Percentiles rank a stretch among this genome's conserved stretches.
Evolutionary conservation across 2,329 filamentous ascomycete species (phyloP).

Genomic region (Domatiomyces catenatus): DNA sequence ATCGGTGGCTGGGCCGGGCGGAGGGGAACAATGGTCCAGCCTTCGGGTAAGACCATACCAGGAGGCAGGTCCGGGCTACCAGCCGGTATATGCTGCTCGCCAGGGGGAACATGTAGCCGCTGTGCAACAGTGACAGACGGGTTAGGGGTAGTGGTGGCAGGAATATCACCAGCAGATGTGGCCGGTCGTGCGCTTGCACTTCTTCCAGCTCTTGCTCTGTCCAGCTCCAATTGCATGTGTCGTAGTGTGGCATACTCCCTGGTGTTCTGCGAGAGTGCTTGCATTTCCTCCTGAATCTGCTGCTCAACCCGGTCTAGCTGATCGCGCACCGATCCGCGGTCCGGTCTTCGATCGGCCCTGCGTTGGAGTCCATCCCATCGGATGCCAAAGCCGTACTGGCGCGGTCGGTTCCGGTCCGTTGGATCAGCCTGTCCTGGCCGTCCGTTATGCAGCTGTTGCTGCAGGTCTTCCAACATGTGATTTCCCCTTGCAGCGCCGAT

Average conservation of each 20-base stretch:
- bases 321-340: slow-evolving; percentile 18
- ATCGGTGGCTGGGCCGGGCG: slow-evolving; percentile 17
- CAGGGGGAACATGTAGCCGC: slow-evolving; percentile 5
- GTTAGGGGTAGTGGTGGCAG: slow-evolving; percentile 2
- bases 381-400: slow-evolving; percentile 28
- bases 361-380: slow-evolving; percentile 19
- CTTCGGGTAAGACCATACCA: slow-evolving; percentile 37
- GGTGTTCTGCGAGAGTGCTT: slow-evolving; percentile 45
- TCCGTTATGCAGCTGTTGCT: slow-evolving; percentile 44
- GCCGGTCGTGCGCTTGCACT: slow-evolving; percentile 9
- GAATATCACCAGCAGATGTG: slow-evolving; percentile 2
- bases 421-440: slow-evolving; percentile 24
- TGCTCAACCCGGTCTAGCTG: slow-evolving; percentile 54
- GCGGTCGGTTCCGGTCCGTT: slow-evolving; percentile 21
- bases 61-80: slow-evolving; percentile 35
- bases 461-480: slow-evolving; percentile 45
- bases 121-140: slow-evolving; percentile 5
- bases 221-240: slow-evolving; percentile 50
- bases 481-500: slow-evolving; percentile 49
- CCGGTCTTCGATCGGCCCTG: slow-evolving; percentile 13
- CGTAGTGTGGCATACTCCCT: slow-evolving; percentile 56
- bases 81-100: slow-evolving; percentile 20
- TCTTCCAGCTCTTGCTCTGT: slow-evolving; percentile 44
- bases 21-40: slow-evolving; percentile 36
- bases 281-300: slow-evolving; percentile 52